Conservation (phyloP, 495 filamentous ascomycete species). For the Cudoniella acicularis region DNA sequence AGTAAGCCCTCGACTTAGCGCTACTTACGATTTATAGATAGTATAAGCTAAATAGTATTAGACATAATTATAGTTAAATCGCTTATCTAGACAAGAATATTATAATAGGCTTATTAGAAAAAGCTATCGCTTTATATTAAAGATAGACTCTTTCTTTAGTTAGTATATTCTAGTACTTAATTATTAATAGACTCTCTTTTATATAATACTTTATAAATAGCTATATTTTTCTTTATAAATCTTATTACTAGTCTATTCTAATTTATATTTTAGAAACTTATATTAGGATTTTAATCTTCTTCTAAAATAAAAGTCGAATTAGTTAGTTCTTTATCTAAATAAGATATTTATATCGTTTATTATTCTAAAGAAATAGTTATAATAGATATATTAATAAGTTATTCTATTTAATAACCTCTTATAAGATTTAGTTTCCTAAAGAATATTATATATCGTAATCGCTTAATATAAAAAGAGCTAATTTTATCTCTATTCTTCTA, state of each 20-base stretch:
- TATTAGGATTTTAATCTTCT: background rate
- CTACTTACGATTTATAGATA: conserved; percentile 2
- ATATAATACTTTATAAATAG: conserved; percentile 10
- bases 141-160: conserved; percentile 8
- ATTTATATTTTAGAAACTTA: background rate
- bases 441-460: conserved; percentile 13
- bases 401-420: background rate
- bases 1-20: background rate
- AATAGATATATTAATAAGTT: background rate
- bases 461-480: conserved; percentile 20
- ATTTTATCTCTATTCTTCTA: conserved; percentile 10
- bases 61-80: conserved; percentile 6
- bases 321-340: background rate
- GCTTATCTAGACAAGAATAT: conserved; percentile 1
- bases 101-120: conserved; percentile 13
- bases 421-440: conserved; percentile 8
- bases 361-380: background rate
- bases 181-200: conserved; percentile 3
- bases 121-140: background rate
- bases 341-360: background rate
- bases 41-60: background rate
- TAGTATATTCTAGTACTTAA: conserved; percentile 9
- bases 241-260: conserved; percentile 3
- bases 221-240: conserved; percentile 12
- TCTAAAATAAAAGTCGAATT: background rate